Evolutionary conservation across 2,329 filamentous ascomycete genomes (phyloP).

Genomic region (Aspergillus aculeatus): DNA sequence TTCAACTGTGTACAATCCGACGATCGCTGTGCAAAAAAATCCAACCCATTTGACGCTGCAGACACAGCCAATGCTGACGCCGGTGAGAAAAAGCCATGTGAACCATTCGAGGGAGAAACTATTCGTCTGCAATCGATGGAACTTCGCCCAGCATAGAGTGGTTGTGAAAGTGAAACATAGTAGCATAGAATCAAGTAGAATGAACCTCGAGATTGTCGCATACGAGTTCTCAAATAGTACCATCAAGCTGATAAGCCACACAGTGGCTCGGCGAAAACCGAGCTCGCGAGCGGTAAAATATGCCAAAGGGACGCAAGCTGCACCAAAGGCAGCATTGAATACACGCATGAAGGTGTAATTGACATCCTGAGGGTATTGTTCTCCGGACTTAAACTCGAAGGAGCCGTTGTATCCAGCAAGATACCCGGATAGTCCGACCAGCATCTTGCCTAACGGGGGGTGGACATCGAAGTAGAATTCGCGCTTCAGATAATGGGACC

Average conservation of each 20-base stretch:
- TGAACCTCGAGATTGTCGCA: slow-evolving; percentile 97
- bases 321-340: slow-evolving; percentile 95
- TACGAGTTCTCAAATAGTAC: slow-evolving; percentile 99
- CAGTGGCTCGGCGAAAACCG: slow-evolving; percentile 78
- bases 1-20: slow-evolving; percentile 92
- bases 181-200: slow-evolving; percentile 97
- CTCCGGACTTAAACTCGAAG: slow-evolving; percentile 99
- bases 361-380: slow-evolving; percentile 87
- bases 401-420: slow-evolving; percentile 97
- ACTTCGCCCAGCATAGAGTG: slow-evolving; percentile 94
- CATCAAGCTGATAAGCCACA: slow-evolving; percentile 96
- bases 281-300: slow-evolving; percentile 94
- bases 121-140: slow-evolving; percentile 81
- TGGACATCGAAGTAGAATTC: slow-evolving; percentile 99
- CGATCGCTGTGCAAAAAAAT: slow-evolving; percentile 89
- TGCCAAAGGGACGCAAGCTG: slow-evolving; percentile 85
- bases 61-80: slow-evolving; percentile 93
- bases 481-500: slow-evolving; percentile 97
- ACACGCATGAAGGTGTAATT: slow-evolving; percentile 98
- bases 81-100: slow-evolving; percentile 88
- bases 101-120: slow-evolving; percentile 93
- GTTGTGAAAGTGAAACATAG: slow-evolving; percentile 98
- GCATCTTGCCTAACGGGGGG: slow-evolving; percentile 96
- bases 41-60: slow-evolving; percentile 99
- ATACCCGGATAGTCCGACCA: slow-evolving; percentile 93